Evolutionary conservation across 129 eudicot genomes (phyloP).

Genomic region (Flaveria linearis): DNA sequence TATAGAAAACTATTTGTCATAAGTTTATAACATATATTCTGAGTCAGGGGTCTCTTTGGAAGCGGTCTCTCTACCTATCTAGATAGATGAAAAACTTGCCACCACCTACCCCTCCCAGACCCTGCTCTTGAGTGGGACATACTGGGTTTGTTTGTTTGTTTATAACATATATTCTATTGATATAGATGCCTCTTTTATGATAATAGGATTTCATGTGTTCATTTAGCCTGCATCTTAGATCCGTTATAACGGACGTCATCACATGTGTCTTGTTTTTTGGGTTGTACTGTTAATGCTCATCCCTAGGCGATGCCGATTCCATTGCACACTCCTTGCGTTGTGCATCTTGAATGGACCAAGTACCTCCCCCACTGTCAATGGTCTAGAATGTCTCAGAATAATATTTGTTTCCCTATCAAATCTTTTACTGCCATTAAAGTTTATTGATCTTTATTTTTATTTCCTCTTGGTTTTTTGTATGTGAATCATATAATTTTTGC

Average conservation of each 20-base stretch:
- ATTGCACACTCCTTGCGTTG: conserved; percentile 11
- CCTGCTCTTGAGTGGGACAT: too few species aligned
- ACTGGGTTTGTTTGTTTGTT: too few species aligned
- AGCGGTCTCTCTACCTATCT: too few species aligned
- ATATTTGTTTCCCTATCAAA: not conserved
- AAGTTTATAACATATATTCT: not conserved
- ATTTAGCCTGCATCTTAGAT: conserved; percentile 17
- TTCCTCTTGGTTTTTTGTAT: not conserved
- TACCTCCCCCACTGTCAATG: conserved; percentile 22
- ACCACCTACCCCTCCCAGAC: too few species aligned
- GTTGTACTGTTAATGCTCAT: conserved; percentile 21
- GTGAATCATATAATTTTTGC: not conserved
- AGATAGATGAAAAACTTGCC: too few species aligned
- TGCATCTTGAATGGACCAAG: conserved; percentile 31
- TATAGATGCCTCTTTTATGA: not conserved
- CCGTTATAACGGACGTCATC: conserved; percentile 39
- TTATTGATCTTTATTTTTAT: not conserved
- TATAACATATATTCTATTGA: not conserved
- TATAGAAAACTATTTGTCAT: not conserved
- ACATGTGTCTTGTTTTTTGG: conserved; percentile 37
- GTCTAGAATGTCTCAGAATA: conserved; percentile 3
- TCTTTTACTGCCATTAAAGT: not conserved
- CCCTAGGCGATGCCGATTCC: conserved; percentile 31
- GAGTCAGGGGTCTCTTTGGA: too few species aligned
- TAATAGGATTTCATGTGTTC: not conserved